Evolutionary conservation across 805 yeast species (phyloP).

Genomic region (Candida ipomoeae): DNA sequence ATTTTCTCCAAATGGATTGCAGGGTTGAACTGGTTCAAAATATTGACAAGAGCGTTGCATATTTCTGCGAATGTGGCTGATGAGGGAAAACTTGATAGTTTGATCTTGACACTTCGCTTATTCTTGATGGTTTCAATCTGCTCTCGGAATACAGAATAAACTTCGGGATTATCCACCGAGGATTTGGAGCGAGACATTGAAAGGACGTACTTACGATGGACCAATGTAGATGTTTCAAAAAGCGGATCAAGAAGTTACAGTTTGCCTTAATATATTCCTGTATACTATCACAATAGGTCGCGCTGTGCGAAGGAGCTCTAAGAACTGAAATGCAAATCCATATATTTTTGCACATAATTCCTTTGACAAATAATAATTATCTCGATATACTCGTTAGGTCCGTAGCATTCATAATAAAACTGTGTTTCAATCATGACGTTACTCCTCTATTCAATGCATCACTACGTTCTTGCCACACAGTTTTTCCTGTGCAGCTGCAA

Average conservation of each 20-base stretch:
- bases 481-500: constrained; percentile 92
- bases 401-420: neutral
- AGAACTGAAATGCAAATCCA: neutral
- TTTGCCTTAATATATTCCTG: neutral
- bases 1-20: constrained; percentile 12
- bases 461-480: constrained; percentile 89
- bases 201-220: neutral
- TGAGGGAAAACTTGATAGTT: constrained; percentile 11
- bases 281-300: neutral
- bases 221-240: neutral
- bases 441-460: constrained; percentile 68
- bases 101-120: constrained; percentile 14
- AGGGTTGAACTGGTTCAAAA: constrained; percentile 8
- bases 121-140: constrained; percentile 12
- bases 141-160: constrained; percentile 1
- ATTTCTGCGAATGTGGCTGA: constrained; percentile 8
- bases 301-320: neutral
- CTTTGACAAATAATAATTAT: neutral
- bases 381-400: neutral
- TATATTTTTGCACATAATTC: neutral
- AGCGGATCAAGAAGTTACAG: neutral
- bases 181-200: constrained; percentile 3
- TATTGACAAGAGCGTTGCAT: constrained; percentile 10
- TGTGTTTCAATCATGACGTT: constrained; percentile 14
- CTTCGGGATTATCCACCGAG: constrained; percentile 1